Evolutionary conservation across 2,329 filamentous ascomycete genomes (phyloP).

Genomic region (Aspergillus sp.): DNA sequence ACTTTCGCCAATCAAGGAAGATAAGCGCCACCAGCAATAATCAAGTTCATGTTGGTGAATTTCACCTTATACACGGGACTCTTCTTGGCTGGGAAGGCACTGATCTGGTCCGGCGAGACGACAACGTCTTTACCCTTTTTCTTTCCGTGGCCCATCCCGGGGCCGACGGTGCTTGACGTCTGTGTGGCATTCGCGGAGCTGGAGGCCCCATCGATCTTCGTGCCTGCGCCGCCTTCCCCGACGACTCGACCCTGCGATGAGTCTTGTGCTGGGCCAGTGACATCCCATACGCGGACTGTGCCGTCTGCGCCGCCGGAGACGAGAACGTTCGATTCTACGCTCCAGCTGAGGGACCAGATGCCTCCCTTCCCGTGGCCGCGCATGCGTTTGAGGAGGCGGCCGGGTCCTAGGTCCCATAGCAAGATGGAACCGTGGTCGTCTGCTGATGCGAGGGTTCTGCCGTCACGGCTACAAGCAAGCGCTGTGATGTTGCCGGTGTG

Average conservation of each 20-base stretch:
- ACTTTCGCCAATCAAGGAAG: constrained; percentile 44
- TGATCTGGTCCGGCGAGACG: constrained; percentile 90
- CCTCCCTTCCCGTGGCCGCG: constrained; percentile 91
- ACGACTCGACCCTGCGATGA: constrained; percentile 55
- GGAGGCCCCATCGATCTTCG: constrained; percentile 54
- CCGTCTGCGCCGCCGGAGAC: constrained; percentile 89
- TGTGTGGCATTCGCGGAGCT: constrained; percentile 46
- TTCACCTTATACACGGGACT: constrained; percentile 89
- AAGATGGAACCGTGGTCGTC: constrained; percentile 88
- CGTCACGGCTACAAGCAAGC: constrained; percentile 81
- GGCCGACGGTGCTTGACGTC: constrained; percentile 46
- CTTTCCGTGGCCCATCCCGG: constrained; percentile 41
- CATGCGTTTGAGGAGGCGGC: constrained; percentile 84
- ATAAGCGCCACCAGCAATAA: constrained; percentile 77
- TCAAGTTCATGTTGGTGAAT: constrained; percentile 93
- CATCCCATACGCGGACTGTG: constrained; percentile 93
- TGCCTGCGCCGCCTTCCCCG: constrained; percentile 48
- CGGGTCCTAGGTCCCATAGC: constrained; percentile 90
- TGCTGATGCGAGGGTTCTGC: constrained; percentile 85
- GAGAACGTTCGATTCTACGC: constrained; percentile 85
- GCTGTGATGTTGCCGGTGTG: constrained; percentile 86
- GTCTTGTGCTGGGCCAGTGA: constrained; percentile 67
- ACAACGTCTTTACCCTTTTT: constrained; percentile 89
- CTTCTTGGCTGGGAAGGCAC: constrained; percentile 93
- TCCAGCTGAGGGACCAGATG: constrained; percentile 91